phyloP scores from a whole-genome alignment of 2,329 filamentous ascomycete genomes.

The Fragosphaeria purpurea region DNA sequence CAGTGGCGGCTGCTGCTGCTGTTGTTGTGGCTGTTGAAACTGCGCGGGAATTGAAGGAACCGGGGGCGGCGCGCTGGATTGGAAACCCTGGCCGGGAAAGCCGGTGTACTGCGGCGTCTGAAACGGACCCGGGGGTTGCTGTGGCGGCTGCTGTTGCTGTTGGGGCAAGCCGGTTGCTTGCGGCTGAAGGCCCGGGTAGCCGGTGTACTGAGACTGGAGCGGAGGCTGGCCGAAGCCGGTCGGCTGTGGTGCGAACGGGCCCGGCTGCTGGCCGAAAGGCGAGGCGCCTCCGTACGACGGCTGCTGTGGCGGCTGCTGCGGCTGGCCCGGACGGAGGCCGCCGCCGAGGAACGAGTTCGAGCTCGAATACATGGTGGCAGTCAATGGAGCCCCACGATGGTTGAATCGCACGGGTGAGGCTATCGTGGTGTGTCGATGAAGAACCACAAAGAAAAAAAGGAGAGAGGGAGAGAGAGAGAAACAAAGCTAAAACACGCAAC shows the following conservation, averaged over 20 bases:
- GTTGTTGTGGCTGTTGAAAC: conserved; percentile 47
- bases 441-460: not conserved
- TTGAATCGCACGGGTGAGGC: not conserved
- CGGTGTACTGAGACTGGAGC: conserved; percentile 49
- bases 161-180: conserved; percentile 40
- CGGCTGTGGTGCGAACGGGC: conserved; percentile 47
- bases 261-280: conserved; percentile 36
- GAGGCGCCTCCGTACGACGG: conserved; percentile 39
- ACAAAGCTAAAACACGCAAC: conserved; percentile 6
- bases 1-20: conserved; percentile 23
- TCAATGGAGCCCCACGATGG: not conserved
- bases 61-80: conserved; percentile 44
- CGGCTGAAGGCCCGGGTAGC: conserved; percentile 43
- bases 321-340: conserved; percentile 54
- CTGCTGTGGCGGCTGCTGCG: conserved; percentile 34
- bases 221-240: conserved; percentile 49
- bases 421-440: not conserved
- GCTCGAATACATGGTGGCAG: conserved; percentile 71
- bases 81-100: conserved; percentile 44
- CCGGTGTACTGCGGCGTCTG: conserved; percentile 58
- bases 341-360: conserved; percentile 79
- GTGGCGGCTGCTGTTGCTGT: conserved; percentile 42
- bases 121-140: conserved; percentile 45
- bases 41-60: conserved; percentile 51
- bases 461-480: conserved; percentile 3